These are phyloP conservation scores for Diplodia mutila DNA, from an alignment of 2,329 filamentous ascomycete genomes.

Conservation along the genomic window DNA sequence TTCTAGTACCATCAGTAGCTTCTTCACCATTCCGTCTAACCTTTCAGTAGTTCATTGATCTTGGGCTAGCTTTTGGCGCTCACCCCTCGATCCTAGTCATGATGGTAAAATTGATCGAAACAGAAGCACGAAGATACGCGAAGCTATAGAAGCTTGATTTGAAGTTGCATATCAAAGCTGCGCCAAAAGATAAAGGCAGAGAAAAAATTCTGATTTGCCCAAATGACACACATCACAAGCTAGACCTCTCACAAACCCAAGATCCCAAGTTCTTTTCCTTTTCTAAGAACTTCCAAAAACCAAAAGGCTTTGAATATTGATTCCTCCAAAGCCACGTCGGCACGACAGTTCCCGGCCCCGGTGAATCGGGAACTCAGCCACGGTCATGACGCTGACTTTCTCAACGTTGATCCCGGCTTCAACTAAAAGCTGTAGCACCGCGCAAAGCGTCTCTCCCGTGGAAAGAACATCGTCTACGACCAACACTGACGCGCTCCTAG, in stretches of 20 bases:
- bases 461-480: conserved; percentile 65
- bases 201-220: neutral
- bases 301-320: too few relatives aligned
- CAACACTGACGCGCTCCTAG: conserved; percentile 50
- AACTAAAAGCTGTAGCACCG: conserved; percentile 55
- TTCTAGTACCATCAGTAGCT: neutral
- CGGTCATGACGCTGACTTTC: conserved; percentile 54
- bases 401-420: conserved; percentile 48
- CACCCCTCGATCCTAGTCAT: neutral
- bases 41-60: neutral
- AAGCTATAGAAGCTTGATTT: too few relatives aligned
- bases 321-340: conserved; percentile 53
- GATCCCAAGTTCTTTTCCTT: conserved; percentile 29
- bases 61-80: neutral
- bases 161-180: neutral
- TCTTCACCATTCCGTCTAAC: neutral
- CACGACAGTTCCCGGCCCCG: conserved; percentile 55
- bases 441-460: conserved; percentile 59
- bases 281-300: conserved; percentile 52
- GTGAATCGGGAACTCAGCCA: conserved; percentile 63
- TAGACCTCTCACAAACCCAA: conserved; percentile 19
- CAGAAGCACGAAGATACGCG: neutral
- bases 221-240: neutral
- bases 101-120: neutral
- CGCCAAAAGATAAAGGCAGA: neutral